Percentiles rank a stretch among this genome's conserved stretches.
Conservation (phyloP, 1,139 yeast species). For the Geotrichum siamense region DNA sequence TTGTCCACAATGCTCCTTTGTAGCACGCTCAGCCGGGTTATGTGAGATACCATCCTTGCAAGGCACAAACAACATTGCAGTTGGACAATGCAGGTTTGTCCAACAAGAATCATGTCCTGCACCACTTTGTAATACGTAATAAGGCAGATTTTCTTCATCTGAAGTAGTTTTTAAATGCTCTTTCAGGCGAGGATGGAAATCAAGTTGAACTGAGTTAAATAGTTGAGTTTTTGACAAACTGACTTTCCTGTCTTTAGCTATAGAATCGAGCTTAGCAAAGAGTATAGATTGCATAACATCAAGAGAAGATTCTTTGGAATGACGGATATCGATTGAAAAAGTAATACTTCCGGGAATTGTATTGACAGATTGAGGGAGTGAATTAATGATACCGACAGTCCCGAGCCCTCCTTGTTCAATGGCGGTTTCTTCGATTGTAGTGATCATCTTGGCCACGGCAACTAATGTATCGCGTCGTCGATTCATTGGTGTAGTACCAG, state of each 20-base stretch:
- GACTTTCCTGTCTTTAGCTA: constrained; percentile 38
- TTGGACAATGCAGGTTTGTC: constrained; percentile 50
- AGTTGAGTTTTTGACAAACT: constrained; percentile 40
- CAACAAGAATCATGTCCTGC: constrained; percentile 71
- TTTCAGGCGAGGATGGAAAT: constrained; percentile 47
- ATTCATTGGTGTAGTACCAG: constrained; percentile 68
- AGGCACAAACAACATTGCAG: constrained; percentile 71
- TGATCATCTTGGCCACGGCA: constrained; percentile 51
- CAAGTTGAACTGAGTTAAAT: constrained; percentile 45
- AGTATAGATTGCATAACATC: constrained; percentile 39
- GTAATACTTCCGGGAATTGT: constrained; percentile 57
- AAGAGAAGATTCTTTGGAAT: constrained; percentile 43
- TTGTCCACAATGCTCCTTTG: constrained; percentile 53
- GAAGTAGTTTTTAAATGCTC: constrained; percentile 49
- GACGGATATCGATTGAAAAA: constrained; percentile 54
- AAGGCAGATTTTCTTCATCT: constrained; percentile 42
- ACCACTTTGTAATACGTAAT: constrained; percentile 51
- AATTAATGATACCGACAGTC: constrained; percentile 51
- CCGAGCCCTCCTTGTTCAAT: constrained; percentile 46
- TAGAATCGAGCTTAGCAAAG: constrained; percentile 36
- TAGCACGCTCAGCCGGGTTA: constrained; percentile 57
- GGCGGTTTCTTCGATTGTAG: constrained; percentile 52
- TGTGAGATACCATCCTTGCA: constrained; percentile 65
- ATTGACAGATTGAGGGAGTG: constrained; percentile 56
- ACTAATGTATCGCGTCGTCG: constrained; percentile 57